Conservation (phyloP, 257 asterid genomes). For the Sherardia arvensis region DNA sequence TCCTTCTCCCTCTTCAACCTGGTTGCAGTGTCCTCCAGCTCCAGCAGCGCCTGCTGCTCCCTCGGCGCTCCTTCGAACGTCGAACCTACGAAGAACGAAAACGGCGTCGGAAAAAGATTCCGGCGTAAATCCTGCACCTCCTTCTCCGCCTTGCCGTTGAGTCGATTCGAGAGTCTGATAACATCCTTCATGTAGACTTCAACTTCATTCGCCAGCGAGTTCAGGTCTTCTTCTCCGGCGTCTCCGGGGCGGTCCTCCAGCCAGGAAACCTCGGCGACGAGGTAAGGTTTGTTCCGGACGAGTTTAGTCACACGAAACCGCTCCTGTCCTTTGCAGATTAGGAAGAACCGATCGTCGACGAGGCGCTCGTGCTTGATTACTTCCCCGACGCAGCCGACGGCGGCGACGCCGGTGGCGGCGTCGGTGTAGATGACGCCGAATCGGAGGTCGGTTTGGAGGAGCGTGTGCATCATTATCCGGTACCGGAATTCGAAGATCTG, state of each 20-base stretch:
- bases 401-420: conserved; percentile 70
- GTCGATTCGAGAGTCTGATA: conserved; percentile 69
- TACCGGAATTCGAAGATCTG: conserved; percentile 95
- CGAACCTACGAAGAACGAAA: conserved; percentile 87
- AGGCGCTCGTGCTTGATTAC: conserved; percentile 88
- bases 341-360: conserved; percentile 82
- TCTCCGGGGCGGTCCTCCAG: conserved; percentile 76
- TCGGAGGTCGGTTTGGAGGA: conserved; percentile 90
- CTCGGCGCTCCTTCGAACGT: conserved; percentile 93
- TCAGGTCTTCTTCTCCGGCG: conserved; percentile 51
- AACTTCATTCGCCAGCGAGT: conserved; percentile 57
- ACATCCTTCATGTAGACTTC: conserved; percentile 84
- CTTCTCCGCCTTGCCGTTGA: conserved; percentile 79
- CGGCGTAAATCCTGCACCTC: conserved; percentile 72
- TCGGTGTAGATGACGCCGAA: conserved; percentile 95
- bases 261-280: conserved; percentile 92
- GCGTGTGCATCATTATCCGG: conserved; percentile 98
- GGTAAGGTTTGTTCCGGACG: conserved; percentile 74
- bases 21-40: conserved; percentile 78
- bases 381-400: conserved; percentile 95
- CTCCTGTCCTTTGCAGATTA: conserved; percentile 93
- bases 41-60: conserved; percentile 97
- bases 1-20: conserved; percentile 94
- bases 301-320: conserved; percentile 70
- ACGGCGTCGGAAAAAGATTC: conserved; percentile 89